Base-by-base conservation (phyloP, 2,329 filamentous ascomycete species). In the Neofusicoccum parvum region DNA sequence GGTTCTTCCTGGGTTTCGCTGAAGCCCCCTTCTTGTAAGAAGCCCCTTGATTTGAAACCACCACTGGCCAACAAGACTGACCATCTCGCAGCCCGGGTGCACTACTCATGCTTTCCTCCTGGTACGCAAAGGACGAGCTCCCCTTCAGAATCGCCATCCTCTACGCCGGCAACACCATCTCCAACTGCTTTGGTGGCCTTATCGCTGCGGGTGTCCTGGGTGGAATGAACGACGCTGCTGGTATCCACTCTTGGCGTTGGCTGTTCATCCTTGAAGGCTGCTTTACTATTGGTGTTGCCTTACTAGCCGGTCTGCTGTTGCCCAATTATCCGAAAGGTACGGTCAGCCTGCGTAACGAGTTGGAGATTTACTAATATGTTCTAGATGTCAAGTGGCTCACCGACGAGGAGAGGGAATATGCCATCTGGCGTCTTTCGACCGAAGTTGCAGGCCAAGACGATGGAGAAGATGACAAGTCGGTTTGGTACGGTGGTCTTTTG, bases 361-460 rank as follows among this genome's bases (percentile, higher is more conserved):
- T n/a, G 9, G 45, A 10, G 15, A 10, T 14, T 60, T 14, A n/a
- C 56, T 50, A 85, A 88, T 67, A 72, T 86, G 60, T 86, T 85
- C 1, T 79, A 81, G 70, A 87, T 87, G 74, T 80, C 85, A 73
- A 79, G 49, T 72, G 82, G 68, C 78, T 87, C 48, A 41, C n/a
- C 7, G 59, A 63, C 14, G 59, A 63, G 17, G 59, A 63, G 36
- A 50, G 46, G 14, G 56, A 60, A 20, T 63, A 51, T 12, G 46
- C 49, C 1, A 85, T 86, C 0, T 83, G 86, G 72, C 73, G 85
- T 39, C 80, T 86, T 23, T 84, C 87, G 79, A 73, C 83, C 3
- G 85, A 87, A 73, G 86, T 87, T 68, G 84, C 86, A 0, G 85
- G 85, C 46, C 83, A 87, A 72, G 83, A 82, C 0, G 85, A 87